Percentiles rank a stretch among this genome's conserved stretches.
These are phyloP conservation scores for Scortechinia acanthostroma DNA, from an alignment of 2,329 filamentous ascomycete species.

Conservation along the genomic window DNA sequence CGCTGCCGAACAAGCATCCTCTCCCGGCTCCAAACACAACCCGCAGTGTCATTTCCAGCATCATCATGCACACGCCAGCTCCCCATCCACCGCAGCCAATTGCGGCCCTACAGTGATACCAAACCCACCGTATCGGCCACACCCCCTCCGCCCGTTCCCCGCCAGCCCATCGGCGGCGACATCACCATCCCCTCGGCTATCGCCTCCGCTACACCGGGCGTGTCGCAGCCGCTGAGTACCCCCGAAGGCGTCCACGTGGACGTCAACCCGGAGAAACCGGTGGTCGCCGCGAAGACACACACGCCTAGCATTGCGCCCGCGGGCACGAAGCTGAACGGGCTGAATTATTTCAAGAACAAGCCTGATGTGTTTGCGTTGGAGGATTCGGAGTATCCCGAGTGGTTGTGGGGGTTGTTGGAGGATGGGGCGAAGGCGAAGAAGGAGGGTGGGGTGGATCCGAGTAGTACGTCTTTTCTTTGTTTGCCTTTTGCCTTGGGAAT, in stretches of 20 bases:
- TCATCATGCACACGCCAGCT: slow-evolving; percentile 16
- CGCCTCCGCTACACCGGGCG: slow-evolving; percentile 25
- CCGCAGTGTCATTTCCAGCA: slow-evolving; percentile 14
- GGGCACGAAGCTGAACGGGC: slow-evolving; percentile 26
- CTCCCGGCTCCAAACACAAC: slow-evolving; percentile 21
- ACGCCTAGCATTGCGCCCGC: slow-evolving; percentile 24
- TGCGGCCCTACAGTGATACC: slow-evolving; percentile 19
- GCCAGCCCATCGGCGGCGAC: slow-evolving; percentile 18
- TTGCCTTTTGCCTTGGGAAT: not conserved
- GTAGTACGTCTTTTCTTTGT: slow-evolving; percentile 18
- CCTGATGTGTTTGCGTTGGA: slow-evolving; percentile 30
- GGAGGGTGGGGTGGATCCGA: slow-evolving; percentile 24
- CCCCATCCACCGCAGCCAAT: slow-evolving; percentile 16
- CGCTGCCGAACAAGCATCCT: slow-evolving; percentile 27
- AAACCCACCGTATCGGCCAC: slow-evolving; percentile 3
- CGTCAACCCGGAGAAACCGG: slow-evolving; percentile 13
- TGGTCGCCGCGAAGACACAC: slow-evolving; percentile 15
- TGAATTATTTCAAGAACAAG: slow-evolving; percentile 36
- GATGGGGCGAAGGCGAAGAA: slow-evolving; percentile 19
- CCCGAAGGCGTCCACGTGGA: slow-evolving; percentile 18
- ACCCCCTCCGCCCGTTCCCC: slow-evolving; percentile 18
- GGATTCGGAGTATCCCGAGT: slow-evolving; percentile 35
- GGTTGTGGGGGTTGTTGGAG: slow-evolving; percentile 33
- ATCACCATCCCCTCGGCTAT: slow-evolving; percentile 12
- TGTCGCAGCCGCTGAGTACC: slow-evolving; percentile 28